phyloP scores from a whole-genome alignment of 768 basidiomycete genomes.

The Suillus fuscotomentosus region DNA sequence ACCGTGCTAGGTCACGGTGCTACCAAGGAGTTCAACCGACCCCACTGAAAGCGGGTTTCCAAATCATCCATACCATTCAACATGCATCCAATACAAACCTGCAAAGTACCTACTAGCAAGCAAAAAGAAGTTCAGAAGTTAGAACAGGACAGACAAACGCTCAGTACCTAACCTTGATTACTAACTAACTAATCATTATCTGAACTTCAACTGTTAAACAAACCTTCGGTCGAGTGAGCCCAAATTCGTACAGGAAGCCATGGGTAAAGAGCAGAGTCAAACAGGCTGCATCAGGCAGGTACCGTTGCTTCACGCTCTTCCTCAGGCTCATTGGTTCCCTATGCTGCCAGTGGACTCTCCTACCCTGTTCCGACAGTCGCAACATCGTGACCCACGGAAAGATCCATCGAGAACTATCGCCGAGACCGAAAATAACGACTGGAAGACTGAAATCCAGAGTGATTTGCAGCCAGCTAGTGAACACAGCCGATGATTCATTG shows the following conservation, averaged over 20 bases:
- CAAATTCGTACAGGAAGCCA: too few species aligned
- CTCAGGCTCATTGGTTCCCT: not conserved
- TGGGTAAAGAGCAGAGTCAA: not conserved
- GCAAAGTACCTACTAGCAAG: too few species aligned
- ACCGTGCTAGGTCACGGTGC: not conserved
- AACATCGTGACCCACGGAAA: not conserved
- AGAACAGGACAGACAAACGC: too few species aligned
- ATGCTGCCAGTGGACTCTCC: not conserved
- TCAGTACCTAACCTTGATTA: too few species aligned
- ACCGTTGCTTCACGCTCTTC: not conserved
- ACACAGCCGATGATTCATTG: not conserved
- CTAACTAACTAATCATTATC: too few species aligned
- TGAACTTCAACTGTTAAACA: too few species aligned
- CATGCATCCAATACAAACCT: too few species aligned
- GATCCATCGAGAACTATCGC: not conserved
- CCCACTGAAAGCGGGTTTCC: not conserved
- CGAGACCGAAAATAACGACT: not conserved
- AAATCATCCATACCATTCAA: not conserved
- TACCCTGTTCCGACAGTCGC: not conserved
- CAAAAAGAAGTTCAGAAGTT: too few species aligned
- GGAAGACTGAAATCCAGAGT: not conserved
- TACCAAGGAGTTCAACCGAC: not conserved
- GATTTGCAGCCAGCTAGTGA: not conserved
- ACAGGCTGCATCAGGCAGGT: not conserved
- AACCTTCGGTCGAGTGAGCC: too few species aligned